Evolutionary conservation across 148 eudicot species (phyloP).

Genomic region (Pouteria glomerata): DNA sequence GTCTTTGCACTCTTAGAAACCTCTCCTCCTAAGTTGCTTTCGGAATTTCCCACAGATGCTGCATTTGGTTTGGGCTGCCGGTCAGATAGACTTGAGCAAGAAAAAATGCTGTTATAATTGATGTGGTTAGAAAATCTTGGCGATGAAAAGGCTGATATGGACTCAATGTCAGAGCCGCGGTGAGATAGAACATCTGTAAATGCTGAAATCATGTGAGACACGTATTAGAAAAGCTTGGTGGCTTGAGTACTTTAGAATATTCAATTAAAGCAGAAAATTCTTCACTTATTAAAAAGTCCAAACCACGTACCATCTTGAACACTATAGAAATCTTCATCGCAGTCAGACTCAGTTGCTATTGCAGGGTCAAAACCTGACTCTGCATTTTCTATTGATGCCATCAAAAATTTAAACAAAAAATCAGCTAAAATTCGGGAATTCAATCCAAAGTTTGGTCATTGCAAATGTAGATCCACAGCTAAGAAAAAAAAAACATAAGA

Average conservation of each 20-base stretch:
- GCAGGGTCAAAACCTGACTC: conserved; percentile 67
- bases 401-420: not conserved
- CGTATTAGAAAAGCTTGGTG: not conserved
- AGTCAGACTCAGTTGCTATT: conserved; percentile 42
- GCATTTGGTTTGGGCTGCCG: conserved; percentile 18
- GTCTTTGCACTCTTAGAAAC: conserved; percentile 5
- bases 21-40: conserved; percentile 17
- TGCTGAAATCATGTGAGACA: conserved; percentile 7
- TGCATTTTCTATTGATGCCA: conserved; percentile 35
- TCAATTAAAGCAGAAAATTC: not conserved
- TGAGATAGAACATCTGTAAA: conserved; percentile 56
- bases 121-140: conserved; percentile 51
- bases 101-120: conserved; percentile 21
- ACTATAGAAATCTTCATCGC: conserved; percentile 79
- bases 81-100: conserved; percentile 16
- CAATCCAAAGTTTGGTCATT: too few relatives aligned
- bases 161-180: conserved; percentile 35
- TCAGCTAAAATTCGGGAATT: too few relatives aligned
- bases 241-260: not conserved
- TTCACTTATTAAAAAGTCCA: not conserved
- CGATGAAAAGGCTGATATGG: conserved; percentile 45
- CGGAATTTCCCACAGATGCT: conserved; percentile 18
- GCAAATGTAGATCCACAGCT: not conserved
- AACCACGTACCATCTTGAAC: conserved; percentile 54
- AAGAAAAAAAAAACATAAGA: too few relatives aligned